These are phyloP conservation scores for Saturnispora gosingensis DNA, from an alignment of 805 yeast genomes.

Conservation along the genomic window DNA sequence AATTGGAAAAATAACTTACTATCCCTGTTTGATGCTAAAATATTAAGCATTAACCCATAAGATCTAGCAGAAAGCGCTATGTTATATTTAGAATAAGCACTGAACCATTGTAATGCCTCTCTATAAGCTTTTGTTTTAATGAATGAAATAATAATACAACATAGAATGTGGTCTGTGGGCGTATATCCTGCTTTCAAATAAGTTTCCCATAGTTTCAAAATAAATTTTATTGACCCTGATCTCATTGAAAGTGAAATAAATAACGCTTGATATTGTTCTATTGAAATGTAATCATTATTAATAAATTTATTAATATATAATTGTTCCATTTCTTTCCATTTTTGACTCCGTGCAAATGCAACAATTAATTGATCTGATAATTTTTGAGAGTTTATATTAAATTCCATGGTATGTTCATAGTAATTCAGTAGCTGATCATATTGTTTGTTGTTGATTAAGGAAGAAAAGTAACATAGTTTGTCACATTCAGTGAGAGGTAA, in stretches of 20 bases:
- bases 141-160: constrained; percentile 37
- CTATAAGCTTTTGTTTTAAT: constrained; percentile 29
- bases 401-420: constrained; percentile 1
- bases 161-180: constrained; percentile 37
- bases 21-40: constrained; percentile 31
- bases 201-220: constrained; percentile 33
- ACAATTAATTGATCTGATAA: constrained; percentile 12
- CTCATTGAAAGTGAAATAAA: constrained; percentile 55
- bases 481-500: constrained; percentile 13
- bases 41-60: constrained; percentile 28
- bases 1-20: constrained; percentile 27
- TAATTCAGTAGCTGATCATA: neutral
- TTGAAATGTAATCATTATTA: constrained; percentile 42
- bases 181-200: constrained; percentile 34
- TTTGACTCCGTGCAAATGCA: constrained; percentile 15
- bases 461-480: constrained; percentile 14
- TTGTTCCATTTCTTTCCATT: constrained; percentile 45
- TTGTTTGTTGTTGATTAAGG: constrained; percentile 10
- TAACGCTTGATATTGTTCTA: constrained; percentile 46
- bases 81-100: constrained; percentile 26
- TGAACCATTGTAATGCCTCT: constrained; percentile 30
- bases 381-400: neutral
- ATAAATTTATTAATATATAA: constrained; percentile 51
- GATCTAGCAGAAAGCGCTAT: constrained; percentile 23
- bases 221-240: constrained; percentile 32